Evolutionary conservation across 768 basidiomycete species (phyloP).

Genomic region (Mycena metata): DNA sequence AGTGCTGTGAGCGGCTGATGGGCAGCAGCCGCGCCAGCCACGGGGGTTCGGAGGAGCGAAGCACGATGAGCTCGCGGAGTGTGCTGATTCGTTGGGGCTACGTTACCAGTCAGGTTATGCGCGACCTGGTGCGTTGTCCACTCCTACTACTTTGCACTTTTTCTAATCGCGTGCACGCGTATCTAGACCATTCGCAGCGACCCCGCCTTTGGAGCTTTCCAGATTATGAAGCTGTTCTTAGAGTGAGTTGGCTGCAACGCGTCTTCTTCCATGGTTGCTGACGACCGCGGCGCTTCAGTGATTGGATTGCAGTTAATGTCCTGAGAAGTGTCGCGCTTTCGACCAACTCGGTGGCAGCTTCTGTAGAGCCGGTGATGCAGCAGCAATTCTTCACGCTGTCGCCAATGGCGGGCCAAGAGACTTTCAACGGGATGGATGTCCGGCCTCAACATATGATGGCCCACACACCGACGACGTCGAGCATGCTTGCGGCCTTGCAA

Average conservation of each 20-base stretch:
- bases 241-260: constrained; percentile 67
- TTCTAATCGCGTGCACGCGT: constrained; percentile 5
- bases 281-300: constrained; percentile 57
- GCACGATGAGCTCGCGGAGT: constrained; percentile 88
- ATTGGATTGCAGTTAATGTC: constrained; percentile 94
- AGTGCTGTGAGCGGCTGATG: constrained; percentile 89
- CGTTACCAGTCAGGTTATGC: constrained; percentile 93
- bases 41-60: constrained; percentile 74
- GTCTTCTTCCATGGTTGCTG: constrained; percentile 36
- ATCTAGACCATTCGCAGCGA: constrained; percentile 90
- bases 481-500: constrained; percentile 91
- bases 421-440: constrained; percentile 75
- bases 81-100: constrained; percentile 93
- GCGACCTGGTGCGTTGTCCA: constrained; percentile 77
- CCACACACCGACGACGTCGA: constrained; percentile 89
- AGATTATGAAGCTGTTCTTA: constrained; percentile 91
- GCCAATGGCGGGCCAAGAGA: constrained; percentile 92
- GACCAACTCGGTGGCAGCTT: constrained; percentile 92
- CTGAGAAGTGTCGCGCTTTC: constrained; percentile 88
- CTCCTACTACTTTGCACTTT: constrained; percentile 1
- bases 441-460: constrained; percentile 75
- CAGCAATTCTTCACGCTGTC: constrained; percentile 90
- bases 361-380: constrained; percentile 92
- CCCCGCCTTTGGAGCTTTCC: constrained; percentile 93
- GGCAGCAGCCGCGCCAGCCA: constrained; percentile 70